Percentiles rank a stretch among this genome's conserved stretches.
These are phyloP conservation scores for Glutinoglossum americanum DNA, from an alignment of 495 filamentous ascomycete species.

Conservation along the genomic window DNA sequence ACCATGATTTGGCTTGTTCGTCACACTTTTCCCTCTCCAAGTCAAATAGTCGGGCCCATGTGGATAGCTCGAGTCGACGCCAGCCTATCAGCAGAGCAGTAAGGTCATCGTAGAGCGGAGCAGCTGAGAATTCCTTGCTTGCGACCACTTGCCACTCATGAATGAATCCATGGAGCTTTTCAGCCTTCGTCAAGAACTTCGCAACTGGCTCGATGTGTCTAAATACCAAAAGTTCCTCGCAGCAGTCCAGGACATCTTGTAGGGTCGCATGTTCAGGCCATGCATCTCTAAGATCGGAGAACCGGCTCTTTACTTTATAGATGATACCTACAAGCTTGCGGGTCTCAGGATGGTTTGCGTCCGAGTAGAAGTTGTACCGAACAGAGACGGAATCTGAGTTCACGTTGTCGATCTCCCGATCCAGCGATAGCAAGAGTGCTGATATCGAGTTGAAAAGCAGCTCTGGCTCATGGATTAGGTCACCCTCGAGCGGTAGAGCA, in stretches of 20 bases:
- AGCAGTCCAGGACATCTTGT: conserved; percentile 50
- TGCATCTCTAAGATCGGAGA: conserved; percentile 40
- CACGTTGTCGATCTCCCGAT: conserved; percentile 6
- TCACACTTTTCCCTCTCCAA: conserved; percentile 54
- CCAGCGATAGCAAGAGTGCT: conserved; percentile 40
- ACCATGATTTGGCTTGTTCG: conserved; percentile 70
- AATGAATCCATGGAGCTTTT: conserved; percentile 59
- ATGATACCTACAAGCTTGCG: conserved; percentile 45
- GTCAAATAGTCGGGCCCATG: conserved; percentile 81
- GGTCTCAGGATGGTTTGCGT: conserved; percentile 52
- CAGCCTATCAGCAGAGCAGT: conserved; percentile 61
- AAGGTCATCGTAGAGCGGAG: conserved; percentile 45
- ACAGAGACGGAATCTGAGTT: conserved; percentile 9
- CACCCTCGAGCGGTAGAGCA: neutral
- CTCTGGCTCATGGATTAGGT: neutral
- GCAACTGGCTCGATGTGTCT: conserved; percentile 69
- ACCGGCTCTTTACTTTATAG: conserved; percentile 41
- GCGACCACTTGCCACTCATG: conserved; percentile 89
- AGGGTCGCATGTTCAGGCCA: conserved; percentile 61
- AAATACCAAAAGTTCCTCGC: conserved; percentile 50
- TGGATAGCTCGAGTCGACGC: conserved; percentile 74
- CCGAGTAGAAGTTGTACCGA: conserved; percentile 73
- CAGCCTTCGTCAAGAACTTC: conserved; percentile 58
- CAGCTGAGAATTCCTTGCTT: conserved; percentile 51
- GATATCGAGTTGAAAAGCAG: conserved; percentile 20